Base-by-base conservation (phyloP, 805 yeast genomes). In the Candida boidinii region DNA sequence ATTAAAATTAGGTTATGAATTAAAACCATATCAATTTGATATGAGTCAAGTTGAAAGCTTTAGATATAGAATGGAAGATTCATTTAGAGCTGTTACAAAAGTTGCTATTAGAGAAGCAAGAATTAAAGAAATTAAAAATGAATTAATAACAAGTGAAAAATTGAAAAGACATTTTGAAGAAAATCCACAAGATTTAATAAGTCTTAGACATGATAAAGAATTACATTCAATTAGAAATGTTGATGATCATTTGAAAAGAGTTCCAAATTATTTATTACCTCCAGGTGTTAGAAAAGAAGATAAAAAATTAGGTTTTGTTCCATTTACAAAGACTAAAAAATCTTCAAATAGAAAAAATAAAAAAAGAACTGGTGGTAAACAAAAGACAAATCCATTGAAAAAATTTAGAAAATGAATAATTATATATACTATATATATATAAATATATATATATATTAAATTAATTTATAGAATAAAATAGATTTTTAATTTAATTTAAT, bases 61-160 rank as follows among this genome's bases (percentile, higher is more conserved):
- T 71, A 75, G 97, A 49, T 92, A 92, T 58, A 78, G 98, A 68
- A 78, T 86, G 64, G 96, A 92, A 49, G 98, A 92, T 60, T 96
- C 95, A 0, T 92, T 90, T 62, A 74, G 97, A 60, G 83, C 97
- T 0, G 94, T 92, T 17, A 92, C 98, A 0, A 75, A 75, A 36
- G 79, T 81, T 8, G 83, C 95, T 1, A 75, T 92, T 17, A 76
- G 96, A 58, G 96, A 92, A 50, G 97, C 97, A 1, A 73, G 97
- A 49, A 71, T 87, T 36, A 82, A 76, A 54, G 98, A 92, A 53
- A 69, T 90, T 55, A 83, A 83, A 55, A 73, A 78, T 44, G 97
- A 92, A 57, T 66, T 92, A 54, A 64, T 92, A 41, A 75, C 90
- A 28, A 83, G 94, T 45, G 96, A 86, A 37, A 87, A 85, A 53